phyloP scores from a whole-genome alignment of 169 alveolate genomes.

The Plasmodium berghei region DNA sequence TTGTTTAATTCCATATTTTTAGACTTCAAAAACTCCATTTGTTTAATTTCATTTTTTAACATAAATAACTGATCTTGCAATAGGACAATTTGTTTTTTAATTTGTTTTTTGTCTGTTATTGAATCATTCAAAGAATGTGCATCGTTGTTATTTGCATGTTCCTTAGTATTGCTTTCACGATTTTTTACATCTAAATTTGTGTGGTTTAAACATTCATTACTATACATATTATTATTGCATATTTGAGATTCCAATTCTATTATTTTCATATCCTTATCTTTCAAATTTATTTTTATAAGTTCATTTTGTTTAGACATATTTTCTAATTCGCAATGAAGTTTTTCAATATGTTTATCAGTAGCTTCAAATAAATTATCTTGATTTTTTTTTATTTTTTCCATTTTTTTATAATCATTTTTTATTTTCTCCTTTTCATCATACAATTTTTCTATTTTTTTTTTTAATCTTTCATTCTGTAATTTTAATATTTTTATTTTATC shows the following conservation, averaged over 20 bases:
- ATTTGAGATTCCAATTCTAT: constrained; percentile 62
- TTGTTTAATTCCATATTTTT: constrained; percentile 50
- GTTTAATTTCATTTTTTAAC: constrained; percentile 60
- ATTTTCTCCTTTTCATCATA: constrained; percentile 42
- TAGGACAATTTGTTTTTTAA: constrained; percentile 27
- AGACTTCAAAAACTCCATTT: constrained; percentile 26
- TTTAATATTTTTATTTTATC: constrained; percentile 35
- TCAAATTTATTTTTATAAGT: constrained; percentile 34
- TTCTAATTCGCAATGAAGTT: constrained; percentile 41
- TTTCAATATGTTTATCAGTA: constrained; percentile 69
- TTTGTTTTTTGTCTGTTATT: constrained; percentile 36
- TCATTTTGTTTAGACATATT: constrained; percentile 49
- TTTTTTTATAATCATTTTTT: constrained; percentile 44
- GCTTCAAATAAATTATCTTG: constrained; percentile 62
- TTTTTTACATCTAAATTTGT: not conserved
- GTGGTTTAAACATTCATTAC: not conserved
- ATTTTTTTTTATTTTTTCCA: constrained; percentile 62
- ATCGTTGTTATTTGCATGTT: constrained; percentile 4
- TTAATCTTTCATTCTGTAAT: constrained; percentile 73
- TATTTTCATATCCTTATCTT: constrained; percentile 50
- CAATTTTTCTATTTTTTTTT: constrained; percentile 63
- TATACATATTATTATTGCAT: not conserved
- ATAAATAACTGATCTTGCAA: constrained; percentile 32
- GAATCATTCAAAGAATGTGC: constrained; percentile 15
- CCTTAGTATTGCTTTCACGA: not conserved